These are phyloP conservation scores for Waltergamsia citrina DNA, from an alignment of 2,329 filamentous ascomycete genomes.

Conservation along the genomic window DNA sequence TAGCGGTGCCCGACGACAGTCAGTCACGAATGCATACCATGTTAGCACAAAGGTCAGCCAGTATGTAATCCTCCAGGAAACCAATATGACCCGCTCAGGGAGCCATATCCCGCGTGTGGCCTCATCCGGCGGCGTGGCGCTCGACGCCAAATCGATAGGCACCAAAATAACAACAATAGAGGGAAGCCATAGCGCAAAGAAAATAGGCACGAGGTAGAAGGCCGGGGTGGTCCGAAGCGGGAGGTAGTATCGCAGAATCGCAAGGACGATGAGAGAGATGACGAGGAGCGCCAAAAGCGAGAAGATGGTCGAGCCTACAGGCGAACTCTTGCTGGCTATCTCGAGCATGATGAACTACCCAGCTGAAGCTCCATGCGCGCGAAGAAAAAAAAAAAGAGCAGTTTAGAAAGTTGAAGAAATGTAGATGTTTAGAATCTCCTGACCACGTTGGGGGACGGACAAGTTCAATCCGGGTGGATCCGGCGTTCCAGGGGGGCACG, in stretches of 20 bases:
- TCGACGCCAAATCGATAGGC: constrained; percentile 90
- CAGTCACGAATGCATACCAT: constrained; percentile 50
- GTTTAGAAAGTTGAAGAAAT: too few species aligned
- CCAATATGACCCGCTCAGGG: constrained; percentile 64
- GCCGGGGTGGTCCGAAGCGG: constrained; percentile 83
- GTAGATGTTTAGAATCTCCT: background rate
- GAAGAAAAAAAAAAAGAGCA: background rate
- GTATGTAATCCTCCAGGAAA: constrained; percentile 91
- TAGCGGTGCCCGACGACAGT: constrained; percentile 1
- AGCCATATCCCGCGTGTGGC: constrained; percentile 79
- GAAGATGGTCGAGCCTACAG: constrained; percentile 74
- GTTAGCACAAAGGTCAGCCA: constrained; percentile 95
- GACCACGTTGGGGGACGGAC: background rate
- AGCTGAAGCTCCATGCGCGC: constrained; percentile 4
- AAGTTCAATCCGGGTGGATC: too few species aligned
- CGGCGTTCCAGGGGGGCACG: too few species aligned
- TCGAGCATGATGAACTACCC: constrained; percentile 19
- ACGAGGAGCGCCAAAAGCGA: constrained; percentile 60
- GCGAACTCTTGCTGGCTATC: constrained; percentile 42
- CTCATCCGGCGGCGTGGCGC: constrained; percentile 61
- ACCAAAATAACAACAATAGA: constrained; percentile 87
- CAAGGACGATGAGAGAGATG: constrained; percentile 68
- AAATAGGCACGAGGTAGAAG: constrained; percentile 85
- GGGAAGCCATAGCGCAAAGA: constrained; percentile 89
- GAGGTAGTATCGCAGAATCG: constrained; percentile 83